Conservation (phyloP, 2,329 filamentous ascomycete genomes). For the Xenoacremonium recifei region DNA sequence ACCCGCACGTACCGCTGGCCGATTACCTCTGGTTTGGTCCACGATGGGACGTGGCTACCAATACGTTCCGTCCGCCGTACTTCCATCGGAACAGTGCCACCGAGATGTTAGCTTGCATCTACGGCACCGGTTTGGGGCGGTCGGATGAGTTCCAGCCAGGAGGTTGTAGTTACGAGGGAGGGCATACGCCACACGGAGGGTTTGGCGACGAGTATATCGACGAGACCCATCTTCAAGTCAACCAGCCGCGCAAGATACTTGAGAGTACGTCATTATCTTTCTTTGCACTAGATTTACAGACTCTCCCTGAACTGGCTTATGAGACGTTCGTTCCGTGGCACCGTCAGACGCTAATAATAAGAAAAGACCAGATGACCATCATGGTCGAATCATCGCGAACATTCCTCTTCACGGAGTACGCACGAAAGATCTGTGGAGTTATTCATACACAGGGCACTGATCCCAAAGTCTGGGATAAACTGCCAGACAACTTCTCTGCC, state of each 20-base stretch:
- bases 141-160: slow-evolving; percentile 20
- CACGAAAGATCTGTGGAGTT: no score
- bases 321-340: no score
- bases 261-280: slow-evolving; percentile 6
- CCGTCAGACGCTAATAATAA: no score
- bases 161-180: slow-evolving; percentile 31
- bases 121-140: neutral
- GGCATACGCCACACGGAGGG: slow-evolving; percentile 36
- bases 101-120: neutral
- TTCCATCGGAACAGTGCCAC: slow-evolving; percentile 7
- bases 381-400: no score
- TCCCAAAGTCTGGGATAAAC: no score
- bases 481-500: no score
- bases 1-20: neutral
- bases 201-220: slow-evolving; percentile 11
- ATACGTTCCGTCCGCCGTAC: slow-evolving; percentile 1
- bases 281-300: no score
- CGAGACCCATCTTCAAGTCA: slow-evolving; percentile 4
- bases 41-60: neutral
- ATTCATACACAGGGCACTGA: no score
- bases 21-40: neutral
- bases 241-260: slow-evolving; percentile 6
- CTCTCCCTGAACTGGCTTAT: no score
- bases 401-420: no score
- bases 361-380: no score